Base-by-base conservation (phyloP, 2,329 filamentous ascomycete species). In the Fusarium sp. region DNA sequence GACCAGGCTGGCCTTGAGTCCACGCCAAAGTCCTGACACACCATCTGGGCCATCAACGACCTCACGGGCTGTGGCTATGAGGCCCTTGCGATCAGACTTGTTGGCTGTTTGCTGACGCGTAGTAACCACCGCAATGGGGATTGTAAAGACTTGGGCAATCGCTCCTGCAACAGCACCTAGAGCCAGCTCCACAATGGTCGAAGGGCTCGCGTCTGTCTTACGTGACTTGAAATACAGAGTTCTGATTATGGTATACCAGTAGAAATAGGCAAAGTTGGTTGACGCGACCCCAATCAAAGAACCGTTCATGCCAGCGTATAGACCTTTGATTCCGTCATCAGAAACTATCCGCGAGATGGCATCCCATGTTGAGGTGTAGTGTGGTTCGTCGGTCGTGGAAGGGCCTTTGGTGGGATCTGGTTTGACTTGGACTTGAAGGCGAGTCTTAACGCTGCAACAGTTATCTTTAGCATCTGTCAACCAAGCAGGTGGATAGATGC, bases 191-290 rank as follows among this genome's bases (percentile, higher is more conserved):
- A 91, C 86, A 7, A 92, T 88, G 1, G 95, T 98, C 22, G 92
- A 91, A 4, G 94, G 93, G 27, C 91, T 78, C 6, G 77, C 77
- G 6, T 79, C 73, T 18, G 78, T 79, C 72, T 87, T 88, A 67
- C 86, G 80, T 43, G 88, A 83, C 72, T 87, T 88, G 73, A 93
- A 82, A 80, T 98, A 98, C 22, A 97, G 81, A 18, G 89, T 89
- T 69, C 96, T 90, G 32, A 98, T 93, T 29, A 96, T 83, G 8
- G 94, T 95, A 80, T 98, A 98, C 95, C 95, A 98, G 84, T 99
- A 99, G 80, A 99, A 99, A 83, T 99, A 99, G 76, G 96, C 96
- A 79, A 99, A 99, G 81, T 99, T 99, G 55, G 95, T 98, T 27
- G 95, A 98, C 3, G 94, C 95, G 38, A 99, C 96, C 57, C 96